Percentiles rank a stretch among this genome's conserved stretches.
Evolutionary conservation across 2,329 filamentous ascomycete species (phyloP).

Genomic region (Botrytis aclada): DNA sequence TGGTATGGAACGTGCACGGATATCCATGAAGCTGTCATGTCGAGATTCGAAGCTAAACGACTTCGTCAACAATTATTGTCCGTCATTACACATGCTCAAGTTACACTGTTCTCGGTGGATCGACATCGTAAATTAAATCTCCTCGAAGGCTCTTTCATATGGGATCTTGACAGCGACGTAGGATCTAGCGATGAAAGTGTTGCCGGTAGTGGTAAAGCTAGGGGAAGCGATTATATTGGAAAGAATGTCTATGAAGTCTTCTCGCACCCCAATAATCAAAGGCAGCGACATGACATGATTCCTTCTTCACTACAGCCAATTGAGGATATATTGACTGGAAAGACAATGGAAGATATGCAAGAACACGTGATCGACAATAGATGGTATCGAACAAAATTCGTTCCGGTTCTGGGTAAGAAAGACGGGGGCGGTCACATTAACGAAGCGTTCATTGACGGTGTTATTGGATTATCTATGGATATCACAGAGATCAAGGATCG

Average conservation of each 20-base stretch:
- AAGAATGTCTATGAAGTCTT: slow-evolving; percentile 65
- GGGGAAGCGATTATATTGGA: slow-evolving; percentile 47
- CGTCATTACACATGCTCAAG: slow-evolving; percentile 71
- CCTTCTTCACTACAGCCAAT: slow-evolving; percentile 54
- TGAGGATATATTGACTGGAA: slow-evolving; percentile 61
- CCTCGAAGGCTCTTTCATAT: slow-evolving; percentile 65
- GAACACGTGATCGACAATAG: slow-evolving; percentile 54
- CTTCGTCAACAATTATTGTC: slow-evolving; percentile 67
- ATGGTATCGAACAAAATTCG: slow-evolving; percentile 69
- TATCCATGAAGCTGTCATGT: slow-evolving; percentile 70
- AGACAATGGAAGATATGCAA: slow-evolving; percentile 56
- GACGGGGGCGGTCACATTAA: slow-evolving; percentile 49
- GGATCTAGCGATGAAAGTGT: slow-evolving; percentile 40
- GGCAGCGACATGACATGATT: slow-evolving; percentile 30
- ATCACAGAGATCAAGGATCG: slow-evolving; percentile 68
- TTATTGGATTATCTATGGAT: slow-evolving; percentile 77
- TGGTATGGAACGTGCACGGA: slow-evolving; percentile 83
- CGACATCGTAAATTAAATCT: slow-evolving; percentile 59
- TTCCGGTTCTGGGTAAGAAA: slow-evolving; percentile 60
- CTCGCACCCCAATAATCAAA: slow-evolving; percentile 33
- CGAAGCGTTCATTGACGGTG: slow-evolving; percentile 60
- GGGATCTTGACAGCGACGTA: slow-evolving; percentile 41
- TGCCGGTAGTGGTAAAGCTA: slow-evolving; percentile 22
- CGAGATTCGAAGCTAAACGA: slow-evolving; percentile 62
- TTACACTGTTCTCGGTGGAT: slow-evolving; percentile 73